Evolutionary conservation across 176 grass and related monocot genomes (phyloP).

Genomic region (Canna indica): DNA sequence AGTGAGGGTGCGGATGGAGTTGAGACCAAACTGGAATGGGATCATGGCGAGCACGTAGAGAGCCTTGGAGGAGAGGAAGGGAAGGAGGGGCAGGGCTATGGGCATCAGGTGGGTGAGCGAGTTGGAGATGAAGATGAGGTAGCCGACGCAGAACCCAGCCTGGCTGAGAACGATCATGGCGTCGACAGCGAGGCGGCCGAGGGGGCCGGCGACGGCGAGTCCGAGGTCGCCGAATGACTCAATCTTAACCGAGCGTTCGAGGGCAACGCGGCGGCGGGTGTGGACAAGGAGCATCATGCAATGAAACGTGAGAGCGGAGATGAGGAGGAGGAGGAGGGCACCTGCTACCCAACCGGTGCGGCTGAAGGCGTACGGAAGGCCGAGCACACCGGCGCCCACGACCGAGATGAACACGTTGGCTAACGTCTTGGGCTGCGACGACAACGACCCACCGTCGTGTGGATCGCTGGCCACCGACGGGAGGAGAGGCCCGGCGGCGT

Average conservation of each 20-base stretch:
- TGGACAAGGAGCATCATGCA: conserved; percentile 87
- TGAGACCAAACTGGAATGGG: conserved; percentile 82
- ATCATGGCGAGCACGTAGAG: conserved; percentile 68
- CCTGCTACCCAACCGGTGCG: conserved; percentile 75
- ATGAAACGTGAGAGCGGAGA: conserved; percentile 69
- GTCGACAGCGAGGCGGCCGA: conserved; percentile 53
- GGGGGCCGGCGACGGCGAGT: conserved; percentile 34
- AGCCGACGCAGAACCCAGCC: conserved; percentile 71
- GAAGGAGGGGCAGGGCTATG: conserved; percentile 11
- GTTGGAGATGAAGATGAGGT: conserved; percentile 90
- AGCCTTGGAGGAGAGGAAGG: conserved; percentile 48
- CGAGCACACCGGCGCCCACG: conserved; percentile 77
- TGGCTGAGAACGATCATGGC: conserved; percentile 93
- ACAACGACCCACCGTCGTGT: conserved; percentile 7
- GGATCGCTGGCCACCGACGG: conserved; percentile 5
- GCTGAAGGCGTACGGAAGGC: conserved; percentile 92
- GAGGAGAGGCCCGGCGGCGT: conserved; percentile 40
- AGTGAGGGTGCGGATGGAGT: conserved; percentile 88
- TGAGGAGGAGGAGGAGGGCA: conserved; percentile 37
- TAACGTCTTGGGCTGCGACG: conserved; percentile 87
- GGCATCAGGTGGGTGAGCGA: conserved; percentile 57
- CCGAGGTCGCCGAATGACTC: conserved; percentile 70
- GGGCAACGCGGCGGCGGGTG: conserved; percentile 40
- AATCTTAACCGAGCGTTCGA: conserved; percentile 42
- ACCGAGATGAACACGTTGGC: conserved; percentile 83